Conservation (phyloP, 164 flowering plant species). For the Sextonia rubra region DNA sequence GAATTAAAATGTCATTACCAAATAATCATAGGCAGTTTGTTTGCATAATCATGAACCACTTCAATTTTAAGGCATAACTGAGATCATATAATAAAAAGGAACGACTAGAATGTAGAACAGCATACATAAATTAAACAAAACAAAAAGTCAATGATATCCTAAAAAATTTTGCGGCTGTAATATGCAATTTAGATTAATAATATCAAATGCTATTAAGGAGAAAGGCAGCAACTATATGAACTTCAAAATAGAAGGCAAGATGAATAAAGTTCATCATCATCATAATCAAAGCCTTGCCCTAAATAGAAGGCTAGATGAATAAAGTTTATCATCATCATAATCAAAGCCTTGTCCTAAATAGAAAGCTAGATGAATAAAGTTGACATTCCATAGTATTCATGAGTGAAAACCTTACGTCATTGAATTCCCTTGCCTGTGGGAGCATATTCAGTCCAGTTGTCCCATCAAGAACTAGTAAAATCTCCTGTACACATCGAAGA, state of each 20-base stretch:
- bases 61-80: neutral
- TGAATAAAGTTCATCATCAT: too few species aligned
- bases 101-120: neutral
- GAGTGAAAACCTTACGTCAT: conserved; percentile 50
- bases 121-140: neutral
- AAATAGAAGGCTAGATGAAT: too few species aligned
- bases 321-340: too few species aligned
- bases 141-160: neutral
- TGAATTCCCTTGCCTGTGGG: conserved; percentile 97
- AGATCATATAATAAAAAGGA: neutral
- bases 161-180: neutral
- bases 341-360: too few species aligned
- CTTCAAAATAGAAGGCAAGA: too few species aligned
- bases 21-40: neutral
- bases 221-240: neutral
- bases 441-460: conserved; percentile 98
- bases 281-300: too few species aligned
- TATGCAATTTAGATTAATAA: neutral
- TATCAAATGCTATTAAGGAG: neutral
- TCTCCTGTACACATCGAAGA: conserved; percentile 55
- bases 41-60: neutral
- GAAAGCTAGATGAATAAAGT: neutral
- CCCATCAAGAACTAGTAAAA: conserved; percentile 85
- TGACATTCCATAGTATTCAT: neutral
- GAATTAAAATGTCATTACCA: neutral